Evolutionary conservation across 1,284 basidiomycete species (phyloP), one percentile per base, ranked within the genome.

Genomic region (Filobasidium uniguttulatum): DNA sequence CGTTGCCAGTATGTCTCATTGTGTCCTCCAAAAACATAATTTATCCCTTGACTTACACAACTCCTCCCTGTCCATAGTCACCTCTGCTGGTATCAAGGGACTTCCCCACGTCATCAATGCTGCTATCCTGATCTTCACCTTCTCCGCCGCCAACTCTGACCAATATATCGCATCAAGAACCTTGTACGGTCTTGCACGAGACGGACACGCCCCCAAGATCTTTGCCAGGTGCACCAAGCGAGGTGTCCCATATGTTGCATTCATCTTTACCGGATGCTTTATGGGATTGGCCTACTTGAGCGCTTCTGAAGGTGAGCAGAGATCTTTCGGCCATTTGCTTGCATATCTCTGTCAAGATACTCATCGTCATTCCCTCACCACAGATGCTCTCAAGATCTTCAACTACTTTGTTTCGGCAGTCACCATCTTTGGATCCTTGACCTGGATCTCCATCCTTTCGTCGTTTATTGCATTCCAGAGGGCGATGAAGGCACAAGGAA

Each of bases 381-480:
- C 57, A 48, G 48, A 60, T 29, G 57, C 60, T 1, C 56, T 56
- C 36, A 30, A 46, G 71, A 77, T 83, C 12, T 56, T 56, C 52
- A 56, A 56, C 37, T 56, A 56, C 43, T 56, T 56, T 47, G 55
- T 56, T 17, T 55, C 53, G 12, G 53, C 57, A 5, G 52, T 56
- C 31, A 58, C 55, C 23, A 78, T 78, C 38, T 81, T 81, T 58
- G 50, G 50, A 25, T 45, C 45, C 20, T 34, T 52, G 4, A 52
- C 61, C 8, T 60, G 63, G 65, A 56, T 85, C 72, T 77, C 73
- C 20, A 84, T 86, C 52, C 66, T 76, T 36, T 77, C 74, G 43
- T 76, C 77, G 9, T 82, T 85, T 67, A 77, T 84, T 52, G 72
- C 72, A 12, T 83, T 85, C 66, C 81, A 83, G 81, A 73, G 75